Evolutionary conservation across 441 rosid genomes (phyloP).

Genomic region (Eutrema salsugineum): DNA sequence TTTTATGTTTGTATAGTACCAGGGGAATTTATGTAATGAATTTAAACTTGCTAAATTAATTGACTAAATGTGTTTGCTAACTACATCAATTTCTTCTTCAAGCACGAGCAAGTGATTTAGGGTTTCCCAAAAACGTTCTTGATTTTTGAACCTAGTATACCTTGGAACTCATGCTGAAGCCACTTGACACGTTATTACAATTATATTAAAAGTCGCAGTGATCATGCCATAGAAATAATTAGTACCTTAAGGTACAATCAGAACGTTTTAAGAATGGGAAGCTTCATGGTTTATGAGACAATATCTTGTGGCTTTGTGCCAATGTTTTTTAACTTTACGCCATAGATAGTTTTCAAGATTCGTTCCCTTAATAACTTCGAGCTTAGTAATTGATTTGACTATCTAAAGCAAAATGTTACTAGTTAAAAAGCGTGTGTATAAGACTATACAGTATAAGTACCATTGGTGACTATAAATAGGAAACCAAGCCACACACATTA

Average conservation of each 20-base stretch:
- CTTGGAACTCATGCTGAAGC: slow-evolving; percentile 7
- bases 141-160: slow-evolving; percentile 19
- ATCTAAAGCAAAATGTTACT: too few relatives aligned
- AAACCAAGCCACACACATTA: too few relatives aligned
- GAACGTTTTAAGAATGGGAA: neutral
- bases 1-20: neutral
- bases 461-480: too few relatives aligned
- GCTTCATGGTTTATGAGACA: neutral
- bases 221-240: neutral
- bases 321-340: neutral
- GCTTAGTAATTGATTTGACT: neutral
- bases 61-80: neutral
- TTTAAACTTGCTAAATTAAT: neutral
- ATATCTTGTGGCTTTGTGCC: neutral
- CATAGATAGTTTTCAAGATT: neutral
- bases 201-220: neutral
- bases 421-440: neutral
- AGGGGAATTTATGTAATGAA: neutral
- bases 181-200: neutral
- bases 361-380: neutral
- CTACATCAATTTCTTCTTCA: neutral
- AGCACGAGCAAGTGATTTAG: slow-evolving; percentile 2
- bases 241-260: neutral
- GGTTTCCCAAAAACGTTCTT: slow-evolving; percentile 2
- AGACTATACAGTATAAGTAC: too few relatives aligned